Evolutionary conservation across 345 rosid genomes (phyloP), one percentile per base, ranked within the genome.

Genomic region (Clarkia xantiana): DNA sequence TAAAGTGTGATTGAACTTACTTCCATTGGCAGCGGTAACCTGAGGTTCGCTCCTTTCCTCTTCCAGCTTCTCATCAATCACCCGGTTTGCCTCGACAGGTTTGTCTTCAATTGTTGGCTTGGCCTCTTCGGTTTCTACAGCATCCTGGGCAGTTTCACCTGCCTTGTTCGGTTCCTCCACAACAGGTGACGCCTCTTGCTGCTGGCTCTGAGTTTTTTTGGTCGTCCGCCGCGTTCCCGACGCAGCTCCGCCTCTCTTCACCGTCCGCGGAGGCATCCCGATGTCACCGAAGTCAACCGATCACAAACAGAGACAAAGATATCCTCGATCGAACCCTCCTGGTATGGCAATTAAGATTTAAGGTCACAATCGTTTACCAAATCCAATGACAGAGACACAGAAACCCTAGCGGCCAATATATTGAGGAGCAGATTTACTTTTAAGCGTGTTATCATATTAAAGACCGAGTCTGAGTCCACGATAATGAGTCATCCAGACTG

Each of bases 261-360:
- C 76, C 19, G 59, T 54, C 52, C 81, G 68, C 9, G 97, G 97
- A 63, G 95, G 89, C 97, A 88, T 88, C 18, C 23, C 56, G 15
- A 7, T 11, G 22, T 15, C 36, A 18, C 1, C 59, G 6, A 13
- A 36, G 2, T 36, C 43, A 3, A 15, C 2, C 8, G 29, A 40
- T 20, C 17, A 18, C n/a, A 39, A 12, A 16, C 11, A 11, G 36
- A 9, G 22, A 10, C 38, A 2, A 13, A 13, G 43, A 29, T 29
- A 29, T 29, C 36, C 36, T 29, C 36, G 18, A 42, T 53, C 47
- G 46, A 41, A 18, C 11, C 45, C 56, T 29, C 45, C 56, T 29
- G 8, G 36, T 29, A 29, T 29, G 36, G 36, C 36, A 29, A 29
- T 29, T 29, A 29, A 29, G 25, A 22, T 22, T 22, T 22, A 22